A percentile compares a stretch with the other conserved stretches of the same genome.
phyloP scores from a whole-genome alignment of 1,284 basidiomycete genomes.

The Pseudozyma tsukubaensis region DNA sequence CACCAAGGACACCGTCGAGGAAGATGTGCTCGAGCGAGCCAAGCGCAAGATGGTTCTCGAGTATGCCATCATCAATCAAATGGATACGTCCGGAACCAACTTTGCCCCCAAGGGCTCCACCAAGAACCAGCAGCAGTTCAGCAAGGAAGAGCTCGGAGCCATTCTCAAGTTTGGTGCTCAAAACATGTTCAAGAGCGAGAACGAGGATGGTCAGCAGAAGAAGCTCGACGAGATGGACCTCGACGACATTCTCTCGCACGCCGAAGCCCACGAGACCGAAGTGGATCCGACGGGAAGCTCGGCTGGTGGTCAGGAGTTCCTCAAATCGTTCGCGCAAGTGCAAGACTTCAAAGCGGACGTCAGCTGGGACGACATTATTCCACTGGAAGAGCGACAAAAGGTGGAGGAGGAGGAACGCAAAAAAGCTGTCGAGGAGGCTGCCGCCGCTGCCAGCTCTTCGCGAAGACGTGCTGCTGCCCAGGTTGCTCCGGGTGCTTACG shows the following conservation, averaged over 20 bases:
- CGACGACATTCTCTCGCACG: conserved; percentile 95
- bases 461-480: conserved; percentile 76
- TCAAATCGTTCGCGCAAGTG: conserved; percentile 93
- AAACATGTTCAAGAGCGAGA: conserved; percentile 99
- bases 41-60: conserved; percentile 99
- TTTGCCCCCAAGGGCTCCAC: conserved; percentile 77
- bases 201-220: conserved; percentile 83
- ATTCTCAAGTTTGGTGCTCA: conserved; percentile 99
- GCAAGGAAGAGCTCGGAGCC: conserved; percentile 97
- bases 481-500: conserved; percentile 78
- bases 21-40: conserved; percentile 95
- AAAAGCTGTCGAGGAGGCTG: conserved; percentile 75
- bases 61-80: conserved; percentile 99
- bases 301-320: conserved; percentile 94
- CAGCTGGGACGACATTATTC: conserved; percentile 97
- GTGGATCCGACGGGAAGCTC: conserved; percentile 78
- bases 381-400: conserved; percentile 87
- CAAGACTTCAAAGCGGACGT: conserved; percentile 98
- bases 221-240: conserved; percentile 99
- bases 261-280: conserved; percentile 96
- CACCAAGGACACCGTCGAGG: conserved; percentile 98
- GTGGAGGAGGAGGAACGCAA: conserved; percentile 74
- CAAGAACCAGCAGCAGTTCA: conserved; percentile 76
- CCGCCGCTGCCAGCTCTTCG: conserved; percentile 72
- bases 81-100: conserved; percentile 98